phyloP scores from a whole-genome alignment of 805 yeast genomes.

The Wickerhamiella shivajii region DNA sequence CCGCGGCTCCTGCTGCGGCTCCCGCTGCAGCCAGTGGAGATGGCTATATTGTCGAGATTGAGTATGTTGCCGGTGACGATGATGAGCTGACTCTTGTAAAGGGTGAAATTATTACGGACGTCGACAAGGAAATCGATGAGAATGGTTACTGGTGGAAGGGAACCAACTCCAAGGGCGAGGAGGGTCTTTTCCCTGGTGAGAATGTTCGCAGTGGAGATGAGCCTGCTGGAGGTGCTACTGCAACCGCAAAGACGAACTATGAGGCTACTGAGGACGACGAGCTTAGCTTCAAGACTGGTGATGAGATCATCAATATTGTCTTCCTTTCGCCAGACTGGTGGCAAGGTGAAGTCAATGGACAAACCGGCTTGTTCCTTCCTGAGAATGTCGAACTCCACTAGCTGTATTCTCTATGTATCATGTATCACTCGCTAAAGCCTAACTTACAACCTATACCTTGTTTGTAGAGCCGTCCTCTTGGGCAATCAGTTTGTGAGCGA shows the following conservation, averaged over 20 bases:
- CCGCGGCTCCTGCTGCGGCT: conserved; percentile 4
- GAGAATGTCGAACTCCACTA: conserved; percentile 45
- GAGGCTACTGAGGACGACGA: conserved; percentile 92
- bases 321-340: conserved; percentile 96
- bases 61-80: conserved; percentile 67
- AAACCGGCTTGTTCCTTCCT: conserved; percentile 78
- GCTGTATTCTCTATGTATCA: not conserved
- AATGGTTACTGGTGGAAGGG: conserved; percentile 92
- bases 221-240: conserved; percentile 27
- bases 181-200: conserved; percentile 83
- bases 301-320: conserved; percentile 64
- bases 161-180: conserved; percentile 51
- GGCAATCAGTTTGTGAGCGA: not conserved
- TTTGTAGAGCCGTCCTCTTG: not conserved
- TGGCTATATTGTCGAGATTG: conserved; percentile 26
- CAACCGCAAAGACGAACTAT: conserved; percentile 61
- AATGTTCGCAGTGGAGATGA: conserved; percentile 36
- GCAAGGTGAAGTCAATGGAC: conserved; percentile 74
- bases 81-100: conserved; percentile 57
- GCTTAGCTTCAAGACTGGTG: conserved; percentile 72
- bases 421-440: not conserved
- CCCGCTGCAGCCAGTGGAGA: not conserved
- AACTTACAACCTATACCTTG: not conserved
- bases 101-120: conserved; percentile 49
- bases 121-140: conserved; percentile 37